Conservation (phyloP, 2,329 filamentous ascomycete genomes). For the Hypoxylon sp. region DNA sequence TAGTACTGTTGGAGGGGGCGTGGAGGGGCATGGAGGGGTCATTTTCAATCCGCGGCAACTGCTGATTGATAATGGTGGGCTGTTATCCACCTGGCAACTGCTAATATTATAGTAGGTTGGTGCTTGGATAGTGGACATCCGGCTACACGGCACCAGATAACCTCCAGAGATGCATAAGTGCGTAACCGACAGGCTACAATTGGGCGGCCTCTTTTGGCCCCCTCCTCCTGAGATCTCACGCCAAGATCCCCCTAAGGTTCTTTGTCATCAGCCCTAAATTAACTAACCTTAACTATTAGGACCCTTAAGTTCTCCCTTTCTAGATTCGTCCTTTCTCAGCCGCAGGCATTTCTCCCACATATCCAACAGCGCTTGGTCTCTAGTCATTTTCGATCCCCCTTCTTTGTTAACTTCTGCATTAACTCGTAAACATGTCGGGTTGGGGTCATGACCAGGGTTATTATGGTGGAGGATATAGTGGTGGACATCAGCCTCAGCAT, state of each 20-base stretch:
- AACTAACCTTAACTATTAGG: conserved; percentile 9
- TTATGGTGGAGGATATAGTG: conserved; percentile 44
- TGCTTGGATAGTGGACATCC: conserved; percentile 6
- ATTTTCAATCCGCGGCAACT: not conserved
- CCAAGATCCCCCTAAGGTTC: conserved; percentile 12
- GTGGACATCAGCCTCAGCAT: conserved; percentile 33
- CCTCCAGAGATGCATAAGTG: conserved; percentile 12
- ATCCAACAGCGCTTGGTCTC: not conserved
- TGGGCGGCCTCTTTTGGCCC: conserved; percentile 32
- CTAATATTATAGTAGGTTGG: not conserved
- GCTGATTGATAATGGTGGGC: not conserved
- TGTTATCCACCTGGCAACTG: not conserved
- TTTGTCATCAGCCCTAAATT: conserved; percentile 34
- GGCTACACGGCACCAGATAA: conserved; percentile 12
- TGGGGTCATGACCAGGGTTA: conserved; percentile 56
- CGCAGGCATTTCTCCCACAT: conserved; percentile 22
- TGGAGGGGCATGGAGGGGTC: not conserved
- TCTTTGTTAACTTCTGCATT: not conserved
- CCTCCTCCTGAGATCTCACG: conserved; percentile 10
- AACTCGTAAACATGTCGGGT: conserved; percentile 50
- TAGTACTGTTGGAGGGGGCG: not conserved
- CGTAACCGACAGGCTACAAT: conserved; percentile 11
- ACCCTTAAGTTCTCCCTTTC: conserved; percentile 4
- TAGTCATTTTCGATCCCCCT: not conserved
- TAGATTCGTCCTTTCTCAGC: conserved; percentile 26